Conservation (phyloP, 1,284 basidiomycete genomes). For the Sanghuangporus baumii region DNA sequence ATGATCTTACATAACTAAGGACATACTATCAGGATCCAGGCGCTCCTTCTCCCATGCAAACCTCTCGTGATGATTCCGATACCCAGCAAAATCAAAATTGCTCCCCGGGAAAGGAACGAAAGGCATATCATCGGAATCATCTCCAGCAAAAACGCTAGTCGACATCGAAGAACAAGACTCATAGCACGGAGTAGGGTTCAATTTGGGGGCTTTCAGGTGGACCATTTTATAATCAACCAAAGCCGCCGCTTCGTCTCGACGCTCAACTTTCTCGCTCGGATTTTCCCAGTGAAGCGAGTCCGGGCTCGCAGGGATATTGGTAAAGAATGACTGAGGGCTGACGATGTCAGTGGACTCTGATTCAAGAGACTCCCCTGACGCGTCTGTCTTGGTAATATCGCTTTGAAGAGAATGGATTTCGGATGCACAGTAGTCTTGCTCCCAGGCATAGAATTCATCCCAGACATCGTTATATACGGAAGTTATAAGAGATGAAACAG, state of each 20-base stretch:
- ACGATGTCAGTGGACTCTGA: neutral
- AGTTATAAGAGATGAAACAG: neutral
- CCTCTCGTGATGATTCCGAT: slow-evolving; percentile 37
- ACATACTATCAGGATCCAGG: slow-evolving; percentile 46
- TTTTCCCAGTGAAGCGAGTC: neutral
- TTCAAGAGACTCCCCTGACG: neutral
- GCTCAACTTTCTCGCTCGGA: neutral
- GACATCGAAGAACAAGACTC: slow-evolving; percentile 45
- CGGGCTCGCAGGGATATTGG: neutral
- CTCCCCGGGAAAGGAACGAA: slow-evolving; percentile 55
- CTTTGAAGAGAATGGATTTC: neutral
- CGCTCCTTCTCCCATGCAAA: slow-evolving; percentile 41
- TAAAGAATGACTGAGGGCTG: neutral
- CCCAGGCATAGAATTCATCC: slow-evolving; percentile 20
- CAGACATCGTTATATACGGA: slow-evolving; percentile 19
- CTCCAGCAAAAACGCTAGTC: slow-evolving; percentile 44
- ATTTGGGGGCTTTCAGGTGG: slow-evolving; percentile 20
- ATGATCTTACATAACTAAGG: slow-evolving; percentile 13
- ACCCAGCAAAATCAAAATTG: slow-evolving; percentile 35
- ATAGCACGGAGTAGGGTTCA: slow-evolving; percentile 36
- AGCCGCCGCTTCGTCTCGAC: neutral
- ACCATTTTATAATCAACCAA: neutral
- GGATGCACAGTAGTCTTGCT: slow-evolving; percentile 10
- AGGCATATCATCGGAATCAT: slow-evolving; percentile 47
- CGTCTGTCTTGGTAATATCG: neutral